Evolutionary conservation across 2,329 filamentous ascomycete genomes (phyloP).

Genomic region (Talaromyces atroroseus): DNA sequence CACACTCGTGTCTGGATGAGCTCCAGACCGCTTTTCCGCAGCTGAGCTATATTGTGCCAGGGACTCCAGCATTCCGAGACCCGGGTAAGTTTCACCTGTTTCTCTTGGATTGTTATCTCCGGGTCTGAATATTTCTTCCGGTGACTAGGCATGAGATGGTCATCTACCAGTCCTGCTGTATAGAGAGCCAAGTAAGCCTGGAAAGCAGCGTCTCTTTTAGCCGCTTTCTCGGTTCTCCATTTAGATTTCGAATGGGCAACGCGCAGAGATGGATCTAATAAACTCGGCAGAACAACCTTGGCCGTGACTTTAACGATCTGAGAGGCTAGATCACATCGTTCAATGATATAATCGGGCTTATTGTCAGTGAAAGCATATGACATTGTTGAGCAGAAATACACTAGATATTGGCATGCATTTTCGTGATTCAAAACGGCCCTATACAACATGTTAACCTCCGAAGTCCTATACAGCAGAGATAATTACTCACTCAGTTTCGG

Average conservation of each 20-base stretch:
- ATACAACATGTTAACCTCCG: neutral
- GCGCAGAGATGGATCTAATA: slow-evolving; percentile 59
- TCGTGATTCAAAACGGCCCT: slow-evolving; percentile 66
- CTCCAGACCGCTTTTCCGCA: slow-evolving; percentile 19
- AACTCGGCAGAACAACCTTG: slow-evolving; percentile 65
- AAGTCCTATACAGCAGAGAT: neutral
- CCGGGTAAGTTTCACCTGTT: slow-evolving; percentile 22
- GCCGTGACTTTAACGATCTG: slow-evolving; percentile 36
- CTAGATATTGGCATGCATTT: slow-evolving; percentile 68
- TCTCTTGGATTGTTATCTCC: slow-evolving; percentile 21
- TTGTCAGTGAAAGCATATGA: slow-evolving; percentile 57
- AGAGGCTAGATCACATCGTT: slow-evolving; percentile 27
- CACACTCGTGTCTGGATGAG: slow-evolving; percentile 19
- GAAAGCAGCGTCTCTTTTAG: slow-evolving; percentile 76
- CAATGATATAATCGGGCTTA: slow-evolving; percentile 62
- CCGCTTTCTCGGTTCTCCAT: slow-evolving; percentile 70
- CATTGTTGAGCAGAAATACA: slow-evolving; percentile 71
- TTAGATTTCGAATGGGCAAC: slow-evolving; percentile 43
- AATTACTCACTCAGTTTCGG: slow-evolving; percentile 37
- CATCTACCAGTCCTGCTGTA: slow-evolving; percentile 64
- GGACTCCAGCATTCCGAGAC: slow-evolving; percentile 31
- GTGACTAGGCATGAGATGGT: slow-evolving; percentile 64
- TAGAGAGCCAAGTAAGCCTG: slow-evolving; percentile 70
- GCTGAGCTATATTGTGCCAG: slow-evolving; percentile 31
- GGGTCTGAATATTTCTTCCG: slow-evolving; percentile 38